These are phyloP conservation scores for Ophiorrhiza pumila DNA, from an alignment of 257 asterid genomes.

Conservation along the genomic window DNA sequence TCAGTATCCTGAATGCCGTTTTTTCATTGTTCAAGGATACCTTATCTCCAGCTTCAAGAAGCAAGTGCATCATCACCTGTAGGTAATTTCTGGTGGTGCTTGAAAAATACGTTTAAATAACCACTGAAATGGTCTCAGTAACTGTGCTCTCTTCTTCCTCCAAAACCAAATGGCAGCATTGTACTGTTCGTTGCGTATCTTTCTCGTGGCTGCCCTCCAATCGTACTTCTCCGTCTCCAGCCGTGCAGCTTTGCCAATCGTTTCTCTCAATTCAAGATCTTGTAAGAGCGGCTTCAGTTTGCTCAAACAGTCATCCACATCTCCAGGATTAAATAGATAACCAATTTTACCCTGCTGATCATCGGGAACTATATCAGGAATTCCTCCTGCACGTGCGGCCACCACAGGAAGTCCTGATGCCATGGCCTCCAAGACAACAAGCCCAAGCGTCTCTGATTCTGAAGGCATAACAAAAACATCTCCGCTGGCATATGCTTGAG, in stretches of 20 bases:
- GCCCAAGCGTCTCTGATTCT: slow-evolving; percentile 91
- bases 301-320: slow-evolving; percentile 80
- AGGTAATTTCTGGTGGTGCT: slow-evolving; percentile 35
- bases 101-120: slow-evolving; percentile 39
- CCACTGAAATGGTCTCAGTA: slow-evolving; percentile 70
- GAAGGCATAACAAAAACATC: slow-evolving; percentile 91
- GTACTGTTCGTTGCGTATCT: slow-evolving; percentile 77
- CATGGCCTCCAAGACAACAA: slow-evolving; percentile 93
- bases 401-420: slow-evolving; percentile 93
- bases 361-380: slow-evolving; percentile 84
- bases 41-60: not conserved
- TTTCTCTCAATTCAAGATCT: slow-evolving; percentile 57
- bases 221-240: slow-evolving; percentile 81
- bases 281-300: slow-evolving; percentile 64
- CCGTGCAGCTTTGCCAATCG: slow-evolving; percentile 76
- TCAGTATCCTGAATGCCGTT: no score
- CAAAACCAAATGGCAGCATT: slow-evolving; percentile 90
- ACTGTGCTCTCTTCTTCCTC: slow-evolving; percentile 66
- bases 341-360: slow-evolving; percentile 85
- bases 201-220: slow-evolving; percentile 90
- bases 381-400: slow-evolving; percentile 98
- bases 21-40: no score
- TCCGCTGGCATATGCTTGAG: slow-evolving; percentile 94
- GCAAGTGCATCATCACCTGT: slow-evolving; percentile 12
- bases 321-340: slow-evolving; percentile 74